Evolutionary conservation across 768 basidiomycete species (phyloP).

Genomic region (Suillus spraguei): DNA sequence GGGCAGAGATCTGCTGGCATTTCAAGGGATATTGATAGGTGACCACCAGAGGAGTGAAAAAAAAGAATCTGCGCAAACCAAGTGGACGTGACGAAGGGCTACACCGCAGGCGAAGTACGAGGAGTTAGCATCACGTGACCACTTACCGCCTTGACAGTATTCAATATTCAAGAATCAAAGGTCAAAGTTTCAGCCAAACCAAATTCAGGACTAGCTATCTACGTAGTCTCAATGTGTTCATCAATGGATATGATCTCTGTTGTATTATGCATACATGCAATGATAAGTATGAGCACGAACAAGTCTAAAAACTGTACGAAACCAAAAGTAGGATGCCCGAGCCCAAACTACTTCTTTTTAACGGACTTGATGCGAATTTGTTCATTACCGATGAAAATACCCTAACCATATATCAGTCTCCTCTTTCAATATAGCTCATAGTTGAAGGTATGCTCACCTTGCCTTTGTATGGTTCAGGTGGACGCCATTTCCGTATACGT

Average conservation of each 20-base stretch:
- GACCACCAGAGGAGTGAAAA: background rate
- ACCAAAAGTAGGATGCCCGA: slow-evolving; percentile 6
- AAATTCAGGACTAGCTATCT: background rate
- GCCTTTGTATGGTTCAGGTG: slow-evolving; percentile 97
- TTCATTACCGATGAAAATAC: slow-evolving; percentile 93
- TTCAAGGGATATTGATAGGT: slow-evolving; percentile 7
- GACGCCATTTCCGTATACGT: slow-evolving; percentile 77
- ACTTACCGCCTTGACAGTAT: background rate
- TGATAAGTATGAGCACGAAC: background rate
- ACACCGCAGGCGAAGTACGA: slow-evolving; percentile 8
- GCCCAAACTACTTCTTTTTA: slow-evolving; percentile 83
- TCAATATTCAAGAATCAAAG: too few relatives aligned
- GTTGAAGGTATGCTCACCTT: slow-evolving; percentile 60
- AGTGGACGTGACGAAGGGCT: slow-evolving; percentile 4
- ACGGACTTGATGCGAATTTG: slow-evolving; percentile 88
- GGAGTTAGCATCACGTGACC: slow-evolving; percentile 4
- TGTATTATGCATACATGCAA: background rate
- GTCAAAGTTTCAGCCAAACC: background rate
- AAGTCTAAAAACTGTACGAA: background rate
- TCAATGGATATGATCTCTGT: slow-evolving; percentile 10
- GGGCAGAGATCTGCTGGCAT: slow-evolving; percentile 72
- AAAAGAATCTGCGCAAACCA: background rate
- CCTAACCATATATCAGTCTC: slow-evolving; percentile 45
- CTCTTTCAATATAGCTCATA: too few relatives aligned
- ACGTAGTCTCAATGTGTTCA: background rate